phyloP scores from a whole-genome alignment of 805 yeast genomes.

The Cyberlindnera maclurae region DNA sequence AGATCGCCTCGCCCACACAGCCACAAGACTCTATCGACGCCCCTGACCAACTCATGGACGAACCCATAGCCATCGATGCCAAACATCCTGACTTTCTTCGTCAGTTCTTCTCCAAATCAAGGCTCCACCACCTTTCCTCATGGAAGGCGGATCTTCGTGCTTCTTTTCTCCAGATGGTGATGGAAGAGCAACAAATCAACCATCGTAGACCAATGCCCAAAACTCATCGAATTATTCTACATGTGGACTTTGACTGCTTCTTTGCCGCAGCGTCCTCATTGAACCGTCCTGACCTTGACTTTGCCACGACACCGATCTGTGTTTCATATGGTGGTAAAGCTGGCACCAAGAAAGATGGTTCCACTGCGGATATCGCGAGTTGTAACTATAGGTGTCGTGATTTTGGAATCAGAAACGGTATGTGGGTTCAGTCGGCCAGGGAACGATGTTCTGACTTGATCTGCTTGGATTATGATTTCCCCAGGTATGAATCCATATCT shows the following conservation, averaged over 20 bases:
- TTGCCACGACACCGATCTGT: slow-evolving; percentile 50
- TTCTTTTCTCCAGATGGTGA: slow-evolving; percentile 46
- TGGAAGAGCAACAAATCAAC: slow-evolving; percentile 20
- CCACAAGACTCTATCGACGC: background rate
- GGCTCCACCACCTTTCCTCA: slow-evolving; percentile 81
- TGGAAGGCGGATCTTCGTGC: slow-evolving; percentile 76
- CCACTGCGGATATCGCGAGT: slow-evolving; percentile 77
- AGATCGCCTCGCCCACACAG: slow-evolving; percentile 7
- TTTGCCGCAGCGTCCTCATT: slow-evolving; percentile 81
- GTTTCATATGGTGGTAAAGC: slow-evolving; percentile 38
- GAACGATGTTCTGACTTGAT: slow-evolving; percentile 58
- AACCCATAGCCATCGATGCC: slow-evolving; percentile 40
- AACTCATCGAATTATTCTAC: slow-evolving; percentile 41
- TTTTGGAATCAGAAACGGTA: slow-evolving; percentile 78
- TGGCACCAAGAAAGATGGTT: slow-evolving; percentile 16
- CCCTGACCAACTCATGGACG: slow-evolving; percentile 3
- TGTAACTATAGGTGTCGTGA: slow-evolving; percentile 84
- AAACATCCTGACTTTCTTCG: slow-evolving; percentile 69
- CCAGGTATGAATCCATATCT: slow-evolving; percentile 61
- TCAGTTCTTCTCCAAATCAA: slow-evolving; percentile 69
- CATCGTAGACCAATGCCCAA: background rate
- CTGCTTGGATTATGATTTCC: slow-evolving; percentile 66
- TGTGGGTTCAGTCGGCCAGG: slow-evolving; percentile 75
- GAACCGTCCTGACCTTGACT: slow-evolving; percentile 43
- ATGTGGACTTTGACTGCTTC: slow-evolving; percentile 90